Base-by-base conservation (phyloP, 78 protist genomes). In the Carpediemonas membranifera region DNA sequence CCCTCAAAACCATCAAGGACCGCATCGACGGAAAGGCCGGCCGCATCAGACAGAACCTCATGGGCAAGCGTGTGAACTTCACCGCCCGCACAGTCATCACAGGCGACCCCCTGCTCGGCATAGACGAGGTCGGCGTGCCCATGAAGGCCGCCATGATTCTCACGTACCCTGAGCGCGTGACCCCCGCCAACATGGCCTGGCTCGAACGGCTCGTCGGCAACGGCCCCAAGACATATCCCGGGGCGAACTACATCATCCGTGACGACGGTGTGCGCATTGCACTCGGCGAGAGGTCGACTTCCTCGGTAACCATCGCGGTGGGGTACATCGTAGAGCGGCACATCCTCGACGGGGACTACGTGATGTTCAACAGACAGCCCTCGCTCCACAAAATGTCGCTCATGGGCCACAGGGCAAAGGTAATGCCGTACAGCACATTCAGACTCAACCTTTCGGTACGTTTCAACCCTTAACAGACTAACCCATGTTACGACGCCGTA, bases 31-130 rank as follows among this genome's bases (percentile, higher is more conserved):
- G 98, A 25, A 97, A 97, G 78, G 96, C 89, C 58, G 99, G 99
- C 34, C 80, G 98, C 24, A 75, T 97, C 35, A 85, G 99, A 18
- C 93, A 92, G 36, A 91, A 95, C 76, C 83, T 97, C 36, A 96
- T 97, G 99, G 99, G 99, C 34, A 97, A 97, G 77, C 97, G 99
- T 44, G 95, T 89, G 24, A 97, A 97, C 67, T 95, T 92, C 74
- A 77, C 88, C 2, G 99, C 98, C 16, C 88, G 99, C 24, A 94
- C 99, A 0, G 99, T 97, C 79, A 97, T 97, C 84, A 92, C 97
- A 34, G 66, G 64, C 3, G 64, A 60, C 57, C 68, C 75, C 21
- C 18, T 28, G 36, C 9, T 39, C 36, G 50, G 53, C 41, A 36
- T 47, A 24, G 66, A 60, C 55, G 73, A 78, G 66, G 94, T 94